Evolutionary conservation across 1,284 basidiomycete genomes (phyloP).

Genomic region (Sporisorium exsertum): DNA sequence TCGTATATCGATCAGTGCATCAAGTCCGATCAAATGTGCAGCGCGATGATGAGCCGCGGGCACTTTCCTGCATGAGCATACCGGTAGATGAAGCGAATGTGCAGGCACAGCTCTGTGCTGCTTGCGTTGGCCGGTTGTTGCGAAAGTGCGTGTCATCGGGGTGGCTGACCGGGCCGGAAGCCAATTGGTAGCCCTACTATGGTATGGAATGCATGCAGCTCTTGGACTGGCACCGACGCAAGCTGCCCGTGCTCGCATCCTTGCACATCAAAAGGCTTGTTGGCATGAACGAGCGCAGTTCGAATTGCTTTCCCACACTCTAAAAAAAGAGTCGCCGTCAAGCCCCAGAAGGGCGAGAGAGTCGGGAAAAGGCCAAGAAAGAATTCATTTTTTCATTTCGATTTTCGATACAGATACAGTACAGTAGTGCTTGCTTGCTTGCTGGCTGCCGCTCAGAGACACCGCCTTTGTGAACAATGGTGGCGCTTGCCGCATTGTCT

Average conservation of each 20-base stretch:
- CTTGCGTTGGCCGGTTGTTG: too few relatives aligned
- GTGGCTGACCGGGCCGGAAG: background rate
- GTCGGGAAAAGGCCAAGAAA: background rate
- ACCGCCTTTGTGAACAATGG: too few relatives aligned
- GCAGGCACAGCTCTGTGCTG: too few relatives aligned
- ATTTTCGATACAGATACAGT: too few relatives aligned
- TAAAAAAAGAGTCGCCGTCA: background rate
- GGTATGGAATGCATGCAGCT: background rate
- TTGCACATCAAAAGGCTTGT: background rate
- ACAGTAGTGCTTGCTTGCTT: too few relatives aligned
- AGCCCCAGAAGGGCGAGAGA: background rate
- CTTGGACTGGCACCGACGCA: background rate
- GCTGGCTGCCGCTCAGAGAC: too few relatives aligned
- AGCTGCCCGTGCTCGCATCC: slow-evolving; percentile 1
- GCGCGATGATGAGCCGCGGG: background rate
- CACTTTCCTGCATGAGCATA: background rate
- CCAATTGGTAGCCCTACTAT: background rate
- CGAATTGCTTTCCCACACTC: slow-evolving; percentile 5
- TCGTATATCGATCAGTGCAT: background rate
- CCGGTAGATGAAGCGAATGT: background rate
- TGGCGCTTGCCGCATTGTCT: too few relatives aligned
- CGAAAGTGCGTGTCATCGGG: too few relatives aligned
- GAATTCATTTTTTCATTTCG: background rate
- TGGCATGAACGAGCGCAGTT: background rate
- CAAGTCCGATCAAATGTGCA: slow-evolving; percentile 1